A percentile compares a stretch with the other conserved stretches of the same genome.
Conservation (phyloP, 371 early-diverging fungal genomes). For the Mucor sp. region DNA sequence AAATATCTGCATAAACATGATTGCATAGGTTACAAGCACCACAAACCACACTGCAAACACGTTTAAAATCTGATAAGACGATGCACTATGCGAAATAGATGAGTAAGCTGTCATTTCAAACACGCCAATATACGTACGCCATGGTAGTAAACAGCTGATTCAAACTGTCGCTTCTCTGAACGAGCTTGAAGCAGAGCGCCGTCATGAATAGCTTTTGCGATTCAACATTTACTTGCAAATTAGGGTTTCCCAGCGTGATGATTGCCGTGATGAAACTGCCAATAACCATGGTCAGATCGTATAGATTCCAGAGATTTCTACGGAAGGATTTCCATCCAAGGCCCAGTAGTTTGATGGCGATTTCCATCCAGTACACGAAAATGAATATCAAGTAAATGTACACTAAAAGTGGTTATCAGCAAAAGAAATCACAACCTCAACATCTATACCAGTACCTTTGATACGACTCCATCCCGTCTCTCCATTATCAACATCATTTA, state of each 20-base stretch:
- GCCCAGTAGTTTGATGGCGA: constrained; percentile 53
- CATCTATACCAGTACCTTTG: constrained; percentile 26
- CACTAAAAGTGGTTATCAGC: constrained; percentile 20
- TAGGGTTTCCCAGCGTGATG: constrained; percentile 29
- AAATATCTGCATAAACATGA: constrained; percentile 76
- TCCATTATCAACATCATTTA: constrained; percentile 20
- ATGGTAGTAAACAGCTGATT: constrained; percentile 71
- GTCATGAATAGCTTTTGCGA: constrained; percentile 67
- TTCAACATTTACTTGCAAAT: constrained; percentile 50
- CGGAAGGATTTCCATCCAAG: constrained; percentile 63
- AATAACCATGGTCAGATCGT: constrained; percentile 55
- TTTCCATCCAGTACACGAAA: constrained; percentile 54
- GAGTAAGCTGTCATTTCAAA: background rate
- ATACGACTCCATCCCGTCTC: constrained; percentile 23
- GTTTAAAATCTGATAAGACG: constrained; percentile 63
- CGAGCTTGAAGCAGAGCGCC: constrained; percentile 64
- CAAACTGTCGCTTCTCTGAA: constrained; percentile 64
- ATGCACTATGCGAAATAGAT: constrained; percentile 34
- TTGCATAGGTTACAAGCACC: constrained; percentile 65
- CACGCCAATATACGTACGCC: constrained; percentile 45
- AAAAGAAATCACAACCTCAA: background rate
- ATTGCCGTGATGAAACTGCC: constrained; percentile 54
- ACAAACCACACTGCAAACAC: constrained; percentile 72
- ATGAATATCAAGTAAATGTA: constrained; percentile 53
- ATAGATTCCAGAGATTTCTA: constrained; percentile 66